Evolutionary conservation across 768 basidiomycete genomes (phyloP).

Genomic region (Suillus occidentalis): DNA sequence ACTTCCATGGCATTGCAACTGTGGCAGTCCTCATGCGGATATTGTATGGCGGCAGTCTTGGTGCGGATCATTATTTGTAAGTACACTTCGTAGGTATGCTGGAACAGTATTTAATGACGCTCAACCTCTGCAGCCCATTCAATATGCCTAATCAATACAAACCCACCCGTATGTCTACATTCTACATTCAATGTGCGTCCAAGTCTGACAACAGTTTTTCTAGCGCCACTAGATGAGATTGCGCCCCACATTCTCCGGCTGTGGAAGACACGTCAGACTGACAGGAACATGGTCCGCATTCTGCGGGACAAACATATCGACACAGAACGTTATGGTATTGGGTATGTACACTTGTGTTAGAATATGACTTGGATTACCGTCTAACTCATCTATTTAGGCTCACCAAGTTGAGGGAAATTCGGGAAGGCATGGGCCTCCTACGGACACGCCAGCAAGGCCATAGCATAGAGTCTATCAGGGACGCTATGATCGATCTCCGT

Average conservation of each 20-base stretch:
- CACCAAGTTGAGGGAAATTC: too few species aligned
- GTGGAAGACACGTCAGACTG: background rate
- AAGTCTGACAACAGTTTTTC: background rate
- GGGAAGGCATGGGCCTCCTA: too few species aligned
- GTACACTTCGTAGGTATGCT: background rate
- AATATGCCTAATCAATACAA: slow-evolving; percentile 7
- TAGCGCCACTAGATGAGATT: background rate
- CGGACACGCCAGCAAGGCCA: background rate
- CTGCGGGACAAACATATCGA: background rate
- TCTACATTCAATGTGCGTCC: background rate
- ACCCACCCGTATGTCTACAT: background rate
- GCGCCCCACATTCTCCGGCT: background rate
- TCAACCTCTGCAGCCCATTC: background rate
- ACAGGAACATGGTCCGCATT: background rate
- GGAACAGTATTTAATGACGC: background rate
- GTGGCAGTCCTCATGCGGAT: background rate
- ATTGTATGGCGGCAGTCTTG: too few species aligned
- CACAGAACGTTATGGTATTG: background rate
- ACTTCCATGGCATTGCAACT: background rate
- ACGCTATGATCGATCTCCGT: background rate
- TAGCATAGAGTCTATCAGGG: background rate
- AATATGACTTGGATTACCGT: too few species aligned
- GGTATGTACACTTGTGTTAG: background rate
- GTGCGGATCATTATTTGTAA: too few species aligned
- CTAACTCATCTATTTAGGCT: too few species aligned